Evolutionary conservation across 176 grass and related monocot genomes (phyloP), one percentile per base, ranked within the genome.

Genomic region (Panicum miliaceum): DNA sequence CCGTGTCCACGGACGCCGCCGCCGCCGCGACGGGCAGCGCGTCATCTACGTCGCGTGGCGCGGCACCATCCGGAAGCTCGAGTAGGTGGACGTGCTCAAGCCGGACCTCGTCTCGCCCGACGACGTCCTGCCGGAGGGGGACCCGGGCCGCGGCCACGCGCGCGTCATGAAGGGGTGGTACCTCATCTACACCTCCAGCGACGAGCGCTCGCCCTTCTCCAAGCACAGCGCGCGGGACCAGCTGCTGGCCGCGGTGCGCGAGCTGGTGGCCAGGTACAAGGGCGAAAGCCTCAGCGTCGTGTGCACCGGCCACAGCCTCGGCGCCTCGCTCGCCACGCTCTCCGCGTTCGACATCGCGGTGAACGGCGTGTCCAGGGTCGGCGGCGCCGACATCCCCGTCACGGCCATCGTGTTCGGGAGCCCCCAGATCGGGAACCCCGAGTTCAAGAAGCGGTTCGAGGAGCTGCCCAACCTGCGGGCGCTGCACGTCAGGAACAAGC

Each of bases 161-260:
- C 91, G 90, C 84, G 90, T 97, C 32, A 97, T 97, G 95, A 73
- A 94, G 59, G 95, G 95, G 7, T 97, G 95, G 95, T 81, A 94
- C 71, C 63, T 90, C 36, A 90, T 98, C 23, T 98, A 98, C 84
- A 93, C 87, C 3, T 93, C 92, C 57, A 91, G 82, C 45, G 76
- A 92, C 71, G 36, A 92, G 38, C 69, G 90, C 1, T 95, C 92
- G 26, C 82, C 71, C 8, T 98, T 93, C 90, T 85, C 79, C 52
- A 90, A 80, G 75, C 6, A 84, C 48, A 94, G 92, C 80, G 90
- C 89, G 22, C 88, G 95, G 40, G 87, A 91, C 10, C 95, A 97
- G 87, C 63, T 94, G 73, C 80, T 93, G 11, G 65, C 84, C 12
- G 79, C 84, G 16, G 83, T 97, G 64, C 91, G 89, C 47, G 78